Conservation (phyloP, 208 protist species). For the Acanthamoeba royreba region DNA sequence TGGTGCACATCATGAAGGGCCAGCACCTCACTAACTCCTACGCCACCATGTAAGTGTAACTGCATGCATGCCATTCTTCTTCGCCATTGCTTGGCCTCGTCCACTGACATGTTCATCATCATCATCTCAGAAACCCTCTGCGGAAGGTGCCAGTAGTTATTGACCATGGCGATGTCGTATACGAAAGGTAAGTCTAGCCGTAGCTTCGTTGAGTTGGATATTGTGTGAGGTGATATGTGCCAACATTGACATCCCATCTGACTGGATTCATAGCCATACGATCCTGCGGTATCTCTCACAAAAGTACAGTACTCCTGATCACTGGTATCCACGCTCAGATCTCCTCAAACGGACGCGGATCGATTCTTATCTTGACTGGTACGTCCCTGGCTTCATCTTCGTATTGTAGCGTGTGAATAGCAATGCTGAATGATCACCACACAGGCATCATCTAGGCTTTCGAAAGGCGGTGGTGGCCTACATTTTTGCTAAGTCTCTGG, state of each 20-base stretch:
- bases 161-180: background rate
- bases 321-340: constrained; percentile 21
- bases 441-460: constrained; percentile 9
- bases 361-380: constrained; percentile 37
- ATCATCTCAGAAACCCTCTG: background rate
- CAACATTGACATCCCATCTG: background rate
- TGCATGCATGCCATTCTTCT: background rate
- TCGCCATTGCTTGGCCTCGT: background rate
- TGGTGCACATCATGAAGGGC: background rate
- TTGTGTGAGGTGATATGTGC: background rate
- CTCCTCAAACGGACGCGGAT: constrained; percentile 27
- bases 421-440: background rate
- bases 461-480: constrained; percentile 14
- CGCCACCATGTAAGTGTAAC: background rate
- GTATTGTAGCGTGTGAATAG: background rate
- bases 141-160: constrained; percentile 3
- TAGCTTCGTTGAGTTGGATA: background rate
- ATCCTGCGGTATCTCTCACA: constrained; percentile 32
- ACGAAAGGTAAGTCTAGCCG: background rate
- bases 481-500: constrained; percentile 4
- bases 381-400: background rate
- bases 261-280: background rate
- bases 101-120: background rate
- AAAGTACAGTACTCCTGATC: background rate
- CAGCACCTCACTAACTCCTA: background rate